A percentile compares a stretch with the other conserved stretches of the same genome.
Conservation (phyloP, 148 eudicot genomes). For the Arbutus unedo region DNA sequence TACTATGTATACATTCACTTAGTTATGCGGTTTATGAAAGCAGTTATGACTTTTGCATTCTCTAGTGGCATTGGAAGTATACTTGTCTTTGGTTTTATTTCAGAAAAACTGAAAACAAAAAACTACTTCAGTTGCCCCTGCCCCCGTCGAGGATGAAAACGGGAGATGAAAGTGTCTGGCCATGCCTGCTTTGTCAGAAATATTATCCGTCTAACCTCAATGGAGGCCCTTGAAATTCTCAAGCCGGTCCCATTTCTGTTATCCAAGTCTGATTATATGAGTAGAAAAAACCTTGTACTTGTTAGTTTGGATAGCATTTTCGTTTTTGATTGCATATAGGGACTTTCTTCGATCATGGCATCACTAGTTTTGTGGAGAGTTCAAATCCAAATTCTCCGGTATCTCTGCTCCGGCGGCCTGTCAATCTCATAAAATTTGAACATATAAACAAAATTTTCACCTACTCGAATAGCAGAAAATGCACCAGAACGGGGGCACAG, state of each 20-base stretch:
- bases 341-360: too few species aligned
- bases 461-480: too few species aligned
- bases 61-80: not conserved
- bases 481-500: too few species aligned
- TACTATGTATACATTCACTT: not conserved
- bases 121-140: not conserved
- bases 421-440: too few species aligned
- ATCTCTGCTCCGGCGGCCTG: too few species aligned
- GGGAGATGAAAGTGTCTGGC: not conserved
- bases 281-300: not conserved
- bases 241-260: not conserved
- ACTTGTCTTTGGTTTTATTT: not conserved
- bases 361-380: too few species aligned
- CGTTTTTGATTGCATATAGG: too few species aligned
- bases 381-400: too few species aligned
- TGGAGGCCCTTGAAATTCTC: not conserved
- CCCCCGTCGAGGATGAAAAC: not conserved
- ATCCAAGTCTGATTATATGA: not conserved
- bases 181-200: constrained; percentile 1
- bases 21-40: not conserved
- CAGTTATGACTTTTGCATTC: not conserved
- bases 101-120: not conserved
- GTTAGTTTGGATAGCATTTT: too few species aligned
- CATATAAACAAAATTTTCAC: too few species aligned
- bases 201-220: not conserved